phyloP scores from a whole-genome alignment of 225 moss, liverwort and hornwort genomes.

The Bryoerythrophyllum caledonicum region DNA sequence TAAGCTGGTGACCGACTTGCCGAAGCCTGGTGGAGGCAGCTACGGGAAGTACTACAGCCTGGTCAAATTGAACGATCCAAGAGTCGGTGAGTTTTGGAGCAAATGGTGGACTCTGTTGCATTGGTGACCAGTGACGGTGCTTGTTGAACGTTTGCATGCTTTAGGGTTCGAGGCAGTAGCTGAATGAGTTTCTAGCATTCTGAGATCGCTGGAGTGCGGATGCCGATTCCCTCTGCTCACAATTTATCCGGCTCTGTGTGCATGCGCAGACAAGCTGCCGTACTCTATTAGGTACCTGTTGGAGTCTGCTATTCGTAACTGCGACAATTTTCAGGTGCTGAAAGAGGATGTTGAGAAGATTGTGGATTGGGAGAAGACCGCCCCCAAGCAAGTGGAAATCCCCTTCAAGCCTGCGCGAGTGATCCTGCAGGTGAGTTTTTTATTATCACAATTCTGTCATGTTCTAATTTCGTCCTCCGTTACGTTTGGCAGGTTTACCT shows the following conservation, averaged over 20 bases:
- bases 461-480: too few relatives aligned
- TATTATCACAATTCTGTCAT: too few relatives aligned
- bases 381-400: conserved; percentile 87
- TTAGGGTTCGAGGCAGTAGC: background rate
- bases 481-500: conserved; percentile 25
- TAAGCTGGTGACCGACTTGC: conserved; percentile 67
- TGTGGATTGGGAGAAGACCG: conserved; percentile 86
- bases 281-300: conserved; percentile 81
- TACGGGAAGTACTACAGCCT: conserved; percentile 85
- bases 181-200: background rate
- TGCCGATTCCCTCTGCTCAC: too few relatives aligned
- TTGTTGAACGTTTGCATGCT: background rate
- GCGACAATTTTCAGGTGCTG: conserved; percentile 75
- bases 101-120: background rate
- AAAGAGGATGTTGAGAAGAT: conserved; percentile 88
- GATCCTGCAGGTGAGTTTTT: conserved; percentile 83
- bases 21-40: conserved; percentile 71
- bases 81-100: conserved; percentile 61
- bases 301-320: conserved; percentile 86
- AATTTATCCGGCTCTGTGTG: too few relatives aligned
- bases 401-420: conserved; percentile 97
- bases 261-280: conserved; percentile 71
- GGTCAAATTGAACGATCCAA: conserved; percentile 67
- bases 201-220: background rate
- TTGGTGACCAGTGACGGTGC: background rate